Percentiles rank a stretch among this genome's conserved stretches.
These are phyloP conservation scores for Tuber melanosporum DNA, from an alignment of 495 filamentous ascomycete species.

Conservation along the genomic window DNA sequence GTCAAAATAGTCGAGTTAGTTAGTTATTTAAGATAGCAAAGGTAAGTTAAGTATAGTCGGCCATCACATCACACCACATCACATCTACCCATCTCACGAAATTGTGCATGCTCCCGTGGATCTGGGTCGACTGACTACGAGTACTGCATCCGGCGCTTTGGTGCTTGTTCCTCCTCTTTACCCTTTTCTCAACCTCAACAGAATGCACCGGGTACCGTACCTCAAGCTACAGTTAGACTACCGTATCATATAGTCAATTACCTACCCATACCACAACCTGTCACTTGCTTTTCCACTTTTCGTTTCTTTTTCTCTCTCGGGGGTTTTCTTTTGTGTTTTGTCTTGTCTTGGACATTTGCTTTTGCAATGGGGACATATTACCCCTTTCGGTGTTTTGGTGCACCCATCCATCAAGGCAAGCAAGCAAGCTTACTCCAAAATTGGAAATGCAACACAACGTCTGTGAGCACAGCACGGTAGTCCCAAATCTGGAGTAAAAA, in stretches of 20 bases:
- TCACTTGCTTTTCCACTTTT: background rate
- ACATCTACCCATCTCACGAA: background rate
- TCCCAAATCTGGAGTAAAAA: background rate
- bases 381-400: background rate
- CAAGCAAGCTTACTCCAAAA: background rate
- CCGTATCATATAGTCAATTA: background rate
- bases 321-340: background rate
- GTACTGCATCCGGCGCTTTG: slow-evolving; percentile 2
- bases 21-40: background rate
- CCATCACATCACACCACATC: background rate
- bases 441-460: background rate
- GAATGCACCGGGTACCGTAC: background rate
- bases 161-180: background rate
- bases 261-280: background rate
- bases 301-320: background rate
- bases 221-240: background rate
- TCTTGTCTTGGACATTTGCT: slow-evolving; percentile 1
- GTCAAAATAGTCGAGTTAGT: background rate
- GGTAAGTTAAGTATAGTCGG: background rate
- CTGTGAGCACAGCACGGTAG: background rate
- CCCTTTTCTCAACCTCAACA: background rate
- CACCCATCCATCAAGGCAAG: background rate
- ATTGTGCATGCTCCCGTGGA: slow-evolving; percentile 1
- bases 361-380: background rate
- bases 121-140: background rate